A percentile compares a stretch with the other conserved stretches of the same genome.
phyloP scores from a whole-genome alignment of 2,329 filamentous ascomycete genomes.

The Clonostachys chloroleuca region DNA sequence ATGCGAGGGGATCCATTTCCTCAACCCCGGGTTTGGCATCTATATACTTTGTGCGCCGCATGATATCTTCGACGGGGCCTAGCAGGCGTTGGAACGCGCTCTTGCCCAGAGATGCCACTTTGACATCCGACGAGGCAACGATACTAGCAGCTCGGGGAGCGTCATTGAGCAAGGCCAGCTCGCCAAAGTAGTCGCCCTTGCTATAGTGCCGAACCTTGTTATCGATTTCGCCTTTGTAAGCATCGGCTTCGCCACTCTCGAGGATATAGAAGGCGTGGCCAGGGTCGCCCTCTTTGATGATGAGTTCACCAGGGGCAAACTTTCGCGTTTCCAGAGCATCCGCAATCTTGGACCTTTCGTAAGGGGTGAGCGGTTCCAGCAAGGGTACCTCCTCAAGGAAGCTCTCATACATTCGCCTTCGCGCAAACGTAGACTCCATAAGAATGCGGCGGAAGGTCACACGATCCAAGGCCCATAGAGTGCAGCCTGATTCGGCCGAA shows the following conservation, averaged over 20 bases:
- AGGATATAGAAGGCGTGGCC: conserved; percentile 90
- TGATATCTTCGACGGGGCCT: conserved; percentile 89
- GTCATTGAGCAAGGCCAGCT: conserved; percentile 89
- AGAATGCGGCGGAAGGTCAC: conserved; percentile 96
- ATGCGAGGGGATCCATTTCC: conserved; percentile 61
- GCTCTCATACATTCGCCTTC: conserved; percentile 92
- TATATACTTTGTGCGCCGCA: conserved; percentile 72
- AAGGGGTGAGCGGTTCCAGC: conserved; percentile 76
- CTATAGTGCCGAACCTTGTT: conserved; percentile 74
- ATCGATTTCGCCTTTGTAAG: conserved; percentile 71
- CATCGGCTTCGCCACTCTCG: conserved; percentile 82
- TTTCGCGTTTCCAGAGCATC: conserved; percentile 92
- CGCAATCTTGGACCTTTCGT: conserved; percentile 96
- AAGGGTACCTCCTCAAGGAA: conserved; percentile 94
- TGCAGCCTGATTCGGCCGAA: conserved; percentile 72
- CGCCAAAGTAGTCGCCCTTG: conserved; percentile 96
- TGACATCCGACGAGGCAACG: conserved; percentile 78
- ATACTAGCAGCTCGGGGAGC: conserved; percentile 89
- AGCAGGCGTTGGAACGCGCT: conserved; percentile 91
- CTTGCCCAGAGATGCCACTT: conserved; percentile 88
- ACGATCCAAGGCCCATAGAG: conserved; percentile 90
- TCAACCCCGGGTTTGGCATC: conserved; percentile 58
- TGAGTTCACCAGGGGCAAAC: conserved; percentile 71
- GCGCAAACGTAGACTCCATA: conserved; percentile 96
- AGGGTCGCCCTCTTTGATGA: conserved; percentile 88